A percentile compares a stretch with the other conserved stretches of the same genome.
These are phyloP conservation scores for Scalesia atractyloides DNA, from an alignment of 129 eudicot species.

Conservation along the genomic window DNA sequence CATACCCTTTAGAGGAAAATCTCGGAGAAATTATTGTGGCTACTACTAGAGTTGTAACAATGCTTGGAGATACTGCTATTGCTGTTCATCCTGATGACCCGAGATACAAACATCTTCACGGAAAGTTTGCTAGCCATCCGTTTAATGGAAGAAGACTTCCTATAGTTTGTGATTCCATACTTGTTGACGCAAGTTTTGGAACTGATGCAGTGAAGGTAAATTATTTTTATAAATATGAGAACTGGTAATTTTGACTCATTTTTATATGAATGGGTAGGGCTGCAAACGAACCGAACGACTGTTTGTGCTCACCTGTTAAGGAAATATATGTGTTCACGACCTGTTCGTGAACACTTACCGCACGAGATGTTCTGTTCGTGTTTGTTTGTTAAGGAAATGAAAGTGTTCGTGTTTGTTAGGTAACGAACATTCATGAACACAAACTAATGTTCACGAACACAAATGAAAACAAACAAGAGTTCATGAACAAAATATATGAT, in stretches of 20 bases:
- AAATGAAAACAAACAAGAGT: too few species aligned
- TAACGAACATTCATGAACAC: too few species aligned
- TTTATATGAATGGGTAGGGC: background rate
- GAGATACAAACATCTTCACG: conserved; percentile 87
- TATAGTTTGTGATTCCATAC: conserved; percentile 20
- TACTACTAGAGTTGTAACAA: conserved; percentile 90
- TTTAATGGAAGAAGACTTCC: too few species aligned
- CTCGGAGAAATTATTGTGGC: conserved; percentile 93
- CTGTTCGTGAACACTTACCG: too few species aligned
- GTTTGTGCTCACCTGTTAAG: too few species aligned
- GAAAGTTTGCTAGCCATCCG: conserved; percentile 35
- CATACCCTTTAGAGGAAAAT: conserved; percentile 79
- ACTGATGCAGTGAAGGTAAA: conserved; percentile 95
- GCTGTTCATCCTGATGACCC: conserved; percentile 88
- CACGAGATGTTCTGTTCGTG: too few species aligned
- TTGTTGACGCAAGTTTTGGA: conserved; percentile 89
- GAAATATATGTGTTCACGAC: too few species aligned
- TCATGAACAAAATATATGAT: too few species aligned
- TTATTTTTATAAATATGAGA: background rate
- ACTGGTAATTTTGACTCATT: background rate
- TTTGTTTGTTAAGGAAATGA: too few species aligned
- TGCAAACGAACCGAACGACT: too few species aligned
- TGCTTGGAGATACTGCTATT: conserved; percentile 96
- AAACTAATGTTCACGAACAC: too few species aligned
- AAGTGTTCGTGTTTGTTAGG: too few species aligned